Base-by-base conservation (phyloP, 2,329 filamentous ascomycete genomes). In the Penicillium sp. region DNA sequence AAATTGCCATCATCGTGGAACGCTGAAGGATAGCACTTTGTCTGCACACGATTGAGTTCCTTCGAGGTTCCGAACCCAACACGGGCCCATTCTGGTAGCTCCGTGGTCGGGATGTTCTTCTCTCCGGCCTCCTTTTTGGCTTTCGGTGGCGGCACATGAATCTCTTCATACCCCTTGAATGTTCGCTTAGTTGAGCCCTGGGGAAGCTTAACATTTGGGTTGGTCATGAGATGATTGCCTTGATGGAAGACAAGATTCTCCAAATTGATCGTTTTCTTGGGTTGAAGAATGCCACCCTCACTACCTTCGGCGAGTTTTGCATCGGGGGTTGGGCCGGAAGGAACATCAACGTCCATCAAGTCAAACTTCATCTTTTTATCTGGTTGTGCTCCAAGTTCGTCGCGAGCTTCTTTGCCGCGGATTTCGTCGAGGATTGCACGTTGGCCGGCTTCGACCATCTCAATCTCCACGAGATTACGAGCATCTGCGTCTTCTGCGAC, bases 141-240 rank as follows among this genome's bases (percentile, higher is more conserved):
- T 77, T 96, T 96, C 1, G 95, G 95, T 5, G 91, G 84, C 7
- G 94, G 94, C 4, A 99, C 92, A 70, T 99, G 94, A 55, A 97
- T 97, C 70, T 99, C 94, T 74, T 99, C 94, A 64, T 97, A 99
- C 32, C 94, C 94, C 74, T 99, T 99, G 77, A 97, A 97, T 0
- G 90, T 91, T 44, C 91, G 85, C 74, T 97, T 97, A 0, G 90
- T 97, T 2, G 94, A 96, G 10, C 94, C 94, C 70, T 96, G 91
- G 0, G 94, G 94, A 18, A 99, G 81, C 59, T 89, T 88, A 43
- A 99, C 94, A 69, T 91, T 97, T 7, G 91, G 89, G 66, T 99
- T 99, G n/a, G 94, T 97, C 93, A 97, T 99, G 40, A 99, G 81
- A 78, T 99, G 94, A 67, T 97, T 99, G 49, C 94, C 94, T 74